A percentile compares a stretch with the other conserved stretches of the same genome.
Conservation (phyloP, 2,329 filamentous ascomycete genomes). For the Pseudogymnoascus sp. region DNA sequence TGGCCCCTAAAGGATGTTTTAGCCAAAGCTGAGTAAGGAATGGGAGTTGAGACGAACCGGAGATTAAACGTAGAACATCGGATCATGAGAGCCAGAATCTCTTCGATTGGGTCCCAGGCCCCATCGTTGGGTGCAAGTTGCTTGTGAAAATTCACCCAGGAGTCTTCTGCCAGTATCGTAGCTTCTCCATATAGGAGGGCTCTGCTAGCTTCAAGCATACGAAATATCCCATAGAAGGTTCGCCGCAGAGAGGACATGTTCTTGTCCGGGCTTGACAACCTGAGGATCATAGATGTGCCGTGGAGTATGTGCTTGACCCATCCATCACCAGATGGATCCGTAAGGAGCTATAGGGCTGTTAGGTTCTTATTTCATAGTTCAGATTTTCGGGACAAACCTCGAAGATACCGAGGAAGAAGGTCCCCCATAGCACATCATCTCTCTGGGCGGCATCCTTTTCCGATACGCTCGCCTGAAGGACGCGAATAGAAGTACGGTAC, state of each 20-base stretch:
- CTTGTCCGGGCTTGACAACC: constrained; percentile 16
- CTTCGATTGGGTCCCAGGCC: constrained; percentile 20
- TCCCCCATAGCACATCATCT: constrained; percentile 18
- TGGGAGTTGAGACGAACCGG: constrained; percentile 10
- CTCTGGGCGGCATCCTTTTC: constrained; percentile 3
- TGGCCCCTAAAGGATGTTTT: neutral
- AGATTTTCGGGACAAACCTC: constrained; percentile 12
- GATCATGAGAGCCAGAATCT: constrained; percentile 18
- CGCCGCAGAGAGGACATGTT: constrained; percentile 13
- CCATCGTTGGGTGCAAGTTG: constrained; percentile 12
- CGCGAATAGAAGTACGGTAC: constrained; percentile 14
- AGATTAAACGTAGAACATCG: constrained; percentile 12
- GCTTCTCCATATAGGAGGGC: constrained; percentile 16
- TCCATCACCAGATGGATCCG: constrained; percentile 17
- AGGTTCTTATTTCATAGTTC: neutral
- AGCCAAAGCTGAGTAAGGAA: neutral
- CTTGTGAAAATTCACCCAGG: constrained; percentile 14
- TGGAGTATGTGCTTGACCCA: constrained; percentile 21
- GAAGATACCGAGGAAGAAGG: constrained; percentile 20
- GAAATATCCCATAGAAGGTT: constrained; percentile 19
- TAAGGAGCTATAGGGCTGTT: constrained; percentile 17
- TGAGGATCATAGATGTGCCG: constrained; percentile 20
- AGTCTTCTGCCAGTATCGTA: constrained; percentile 14
- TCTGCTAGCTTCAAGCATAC: constrained; percentile 20
- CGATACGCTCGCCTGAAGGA: constrained; percentile 12